phyloP scores from a whole-genome alignment of 1,284 basidiomycete genomes.

The Leccinum fallax region DNA sequence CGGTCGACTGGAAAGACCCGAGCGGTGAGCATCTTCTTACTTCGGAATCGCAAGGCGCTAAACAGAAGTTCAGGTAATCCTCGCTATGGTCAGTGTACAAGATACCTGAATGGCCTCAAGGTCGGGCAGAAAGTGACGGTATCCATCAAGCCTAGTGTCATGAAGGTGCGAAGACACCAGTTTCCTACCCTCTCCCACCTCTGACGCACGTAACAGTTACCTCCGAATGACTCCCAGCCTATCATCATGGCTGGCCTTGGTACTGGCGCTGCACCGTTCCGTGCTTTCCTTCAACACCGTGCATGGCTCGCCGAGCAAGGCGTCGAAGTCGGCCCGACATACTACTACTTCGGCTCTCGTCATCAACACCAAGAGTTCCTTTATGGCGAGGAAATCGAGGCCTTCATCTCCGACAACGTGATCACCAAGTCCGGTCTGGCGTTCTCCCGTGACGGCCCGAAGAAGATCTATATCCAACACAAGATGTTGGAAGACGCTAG shows the following conservation, averaged over 20 bases:
- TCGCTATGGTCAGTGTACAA: conserved; percentile 94
- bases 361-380: conserved; percentile 95
- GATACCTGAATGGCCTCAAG: conserved; percentile 86
- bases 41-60: conserved; percentile 1
- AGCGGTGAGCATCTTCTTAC: conserved; percentile 57
- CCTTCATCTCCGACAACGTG: conserved; percentile 79
- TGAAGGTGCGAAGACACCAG: conserved; percentile 73
- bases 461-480: conserved; percentile 98
- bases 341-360: conserved; percentile 99
- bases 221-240: conserved; percentile 83
- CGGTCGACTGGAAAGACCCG: conserved; percentile 92
- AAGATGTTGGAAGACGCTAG: conserved; percentile 93
- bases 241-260: conserved; percentile 99
- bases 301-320: conserved; percentile 81
- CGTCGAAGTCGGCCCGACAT: conserved; percentile 83
- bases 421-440: conserved; percentile 92
- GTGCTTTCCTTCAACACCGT: conserved; percentile 96
- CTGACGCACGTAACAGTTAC: conserved; percentile 57
- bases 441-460: conserved; percentile 91
- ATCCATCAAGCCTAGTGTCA: conserved; percentile 97
- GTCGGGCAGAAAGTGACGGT: conserved; percentile 94
- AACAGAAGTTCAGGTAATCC: conserved; percentile 55
- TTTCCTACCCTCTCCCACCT: neutral
- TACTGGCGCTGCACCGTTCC: conserved; percentile 98
- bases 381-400: conserved; percentile 92